Evolutionary conservation across 345 rosid species (phyloP).

Genomic region (Lenwebbia sp.): DNA sequence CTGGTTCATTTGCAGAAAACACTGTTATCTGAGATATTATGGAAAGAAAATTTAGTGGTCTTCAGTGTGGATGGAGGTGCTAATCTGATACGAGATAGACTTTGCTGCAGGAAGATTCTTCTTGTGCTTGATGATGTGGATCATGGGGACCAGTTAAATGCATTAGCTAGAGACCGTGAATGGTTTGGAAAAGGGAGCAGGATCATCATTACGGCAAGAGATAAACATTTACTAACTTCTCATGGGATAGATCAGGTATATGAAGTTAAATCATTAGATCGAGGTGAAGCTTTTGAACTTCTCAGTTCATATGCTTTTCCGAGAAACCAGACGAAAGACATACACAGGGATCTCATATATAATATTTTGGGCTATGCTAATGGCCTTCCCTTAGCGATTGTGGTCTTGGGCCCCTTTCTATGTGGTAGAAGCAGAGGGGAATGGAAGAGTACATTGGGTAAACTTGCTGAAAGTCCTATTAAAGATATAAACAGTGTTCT

Average conservation of each 20-base stretch:
- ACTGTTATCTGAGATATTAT: background rate
- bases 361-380: background rate
- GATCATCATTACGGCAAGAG: constrained; percentile 8
- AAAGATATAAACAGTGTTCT: background rate
- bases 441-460: background rate
- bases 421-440: background rate
- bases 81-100: background rate
- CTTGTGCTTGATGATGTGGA: constrained; percentile 20
- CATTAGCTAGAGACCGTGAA: background rate
- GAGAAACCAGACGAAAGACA: background rate
- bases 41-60: background rate
- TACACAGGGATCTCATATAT: background rate
- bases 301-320: background rate
- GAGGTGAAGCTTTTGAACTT: background rate
- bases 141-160: background rate
- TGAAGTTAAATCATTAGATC: background rate
- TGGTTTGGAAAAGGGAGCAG: constrained; percentile 14
- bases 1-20: background rate
- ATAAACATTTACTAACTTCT: background rate
- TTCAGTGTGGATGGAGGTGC: background rate
- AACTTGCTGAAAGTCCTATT: background rate
- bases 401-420: constrained; percentile 1
- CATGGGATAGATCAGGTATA: background rate
- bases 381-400: constrained; percentile 5
- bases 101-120: background rate